A percentile compares a stretch with the other conserved stretches of the same genome.
phyloP scores from a whole-genome alignment of 1,284 basidiomycete genomes.

The Dichomitus squalens region DNA sequence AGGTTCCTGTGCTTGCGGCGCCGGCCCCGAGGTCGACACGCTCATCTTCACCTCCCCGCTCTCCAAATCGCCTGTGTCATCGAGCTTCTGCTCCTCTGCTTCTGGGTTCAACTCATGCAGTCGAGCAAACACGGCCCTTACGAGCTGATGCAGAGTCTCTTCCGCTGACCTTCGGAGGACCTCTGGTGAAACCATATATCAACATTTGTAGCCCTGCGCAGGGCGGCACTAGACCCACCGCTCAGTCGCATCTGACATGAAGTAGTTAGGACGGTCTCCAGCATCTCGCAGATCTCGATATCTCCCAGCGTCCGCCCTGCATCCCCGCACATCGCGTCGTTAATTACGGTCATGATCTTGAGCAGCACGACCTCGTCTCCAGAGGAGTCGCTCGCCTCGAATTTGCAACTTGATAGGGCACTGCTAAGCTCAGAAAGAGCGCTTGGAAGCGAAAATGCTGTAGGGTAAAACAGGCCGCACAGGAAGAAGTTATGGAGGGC shows the following conservation, averaged over 20 bases:
- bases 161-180: conserved; percentile 92
- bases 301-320: conserved; percentile 81
- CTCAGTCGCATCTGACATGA: conserved; percentile 96
- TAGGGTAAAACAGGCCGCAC: conserved; percentile 69
- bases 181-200: conserved; percentile 49
- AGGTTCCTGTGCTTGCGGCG: background rate
- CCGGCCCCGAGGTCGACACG: conserved; percentile 34
- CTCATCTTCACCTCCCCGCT: conserved; percentile 66
- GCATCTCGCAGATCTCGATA: conserved; percentile 96
- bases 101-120: conserved; percentile 69
- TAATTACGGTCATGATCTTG: conserved; percentile 90
- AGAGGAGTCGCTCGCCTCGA: conserved; percentile 94
- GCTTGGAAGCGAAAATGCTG: conserved; percentile 53
- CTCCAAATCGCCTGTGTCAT: conserved; percentile 45
- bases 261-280: conserved; percentile 97
- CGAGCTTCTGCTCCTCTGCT: conserved; percentile 68
- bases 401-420: conserved; percentile 94
- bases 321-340: conserved; percentile 75
- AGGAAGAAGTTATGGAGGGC: conserved; percentile 88
- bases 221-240: conserved; percentile 54
- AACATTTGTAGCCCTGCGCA: conserved; percentile 10
- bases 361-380: conserved; percentile 96
- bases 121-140: conserved; percentile 80
- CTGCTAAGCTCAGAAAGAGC: conserved; percentile 87
- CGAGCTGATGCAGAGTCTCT: conserved; percentile 88